Percentiles rank a stretch among this genome's conserved stretches.
These are phyloP conservation scores for Eimeria tenella DNA, from an alignment of 169 alveolate species.

Conservation along the genomic window DNA sequence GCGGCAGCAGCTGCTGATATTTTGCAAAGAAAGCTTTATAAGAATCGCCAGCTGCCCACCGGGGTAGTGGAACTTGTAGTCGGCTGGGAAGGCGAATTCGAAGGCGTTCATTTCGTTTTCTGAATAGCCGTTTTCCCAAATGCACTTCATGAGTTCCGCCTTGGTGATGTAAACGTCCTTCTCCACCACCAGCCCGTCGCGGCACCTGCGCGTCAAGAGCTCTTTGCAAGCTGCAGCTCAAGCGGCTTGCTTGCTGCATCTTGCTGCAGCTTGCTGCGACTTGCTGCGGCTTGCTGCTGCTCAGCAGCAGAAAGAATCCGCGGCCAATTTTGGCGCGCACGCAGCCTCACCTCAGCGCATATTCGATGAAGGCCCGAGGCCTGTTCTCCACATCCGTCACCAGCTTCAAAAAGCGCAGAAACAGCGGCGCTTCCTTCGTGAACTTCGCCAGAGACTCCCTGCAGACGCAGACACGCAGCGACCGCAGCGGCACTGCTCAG, in stretches of 20 bases:
- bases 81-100: conserved; percentile 89
- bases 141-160: conserved; percentile 87
- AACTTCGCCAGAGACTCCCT: conserved; percentile 87
- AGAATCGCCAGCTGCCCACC: conserved; percentile 15
- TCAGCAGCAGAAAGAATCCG: too few species aligned
- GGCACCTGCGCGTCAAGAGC: conserved; percentile 86
- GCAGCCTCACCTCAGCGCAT: conserved; percentile 85
- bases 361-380: conserved; percentile 87
- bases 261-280: too few species aligned
- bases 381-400: conserved; percentile 89
- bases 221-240: too few species aligned
- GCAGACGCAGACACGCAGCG: not conserved
- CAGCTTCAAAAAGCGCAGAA: conserved; percentile 88
- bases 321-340: not conserved
- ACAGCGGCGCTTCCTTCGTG: conserved; percentile 90
- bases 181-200: conserved; percentile 91
- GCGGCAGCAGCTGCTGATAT: not conserved
- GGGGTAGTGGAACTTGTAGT: conserved; percentile 91
- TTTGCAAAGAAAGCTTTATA: too few species aligned
- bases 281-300: too few species aligned
- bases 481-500: not conserved
- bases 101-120: conserved; percentile 90
- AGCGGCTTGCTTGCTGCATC: too few species aligned
- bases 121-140: conserved; percentile 90
- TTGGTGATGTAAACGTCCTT: conserved; percentile 91